A percentile compares a stretch with the other conserved stretches of the same genome.
phyloP scores from a whole-genome alignment of 139 green algal genomes.

The Spirogloea muscicola region DNA sequence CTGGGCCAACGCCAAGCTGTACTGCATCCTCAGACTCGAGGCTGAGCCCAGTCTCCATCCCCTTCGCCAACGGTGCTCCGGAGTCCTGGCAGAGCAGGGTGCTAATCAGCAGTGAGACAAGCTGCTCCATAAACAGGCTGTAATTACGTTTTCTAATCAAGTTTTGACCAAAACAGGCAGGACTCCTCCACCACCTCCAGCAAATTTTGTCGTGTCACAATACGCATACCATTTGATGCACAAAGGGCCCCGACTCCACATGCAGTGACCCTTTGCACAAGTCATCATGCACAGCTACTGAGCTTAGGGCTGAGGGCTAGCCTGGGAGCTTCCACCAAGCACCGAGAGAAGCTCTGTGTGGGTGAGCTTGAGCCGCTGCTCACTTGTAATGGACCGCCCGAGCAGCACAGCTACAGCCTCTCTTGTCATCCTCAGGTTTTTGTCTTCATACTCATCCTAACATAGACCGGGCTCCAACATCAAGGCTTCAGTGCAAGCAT shows the following conservation, averaged over 20 bases:
- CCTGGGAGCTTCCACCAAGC: background rate
- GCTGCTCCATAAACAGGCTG: no score
- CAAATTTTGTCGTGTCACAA: background rate
- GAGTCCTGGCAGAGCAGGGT: no score
- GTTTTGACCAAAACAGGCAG: background rate
- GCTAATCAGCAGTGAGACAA: no score
- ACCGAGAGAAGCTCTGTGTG: slow-evolving; percentile 12
- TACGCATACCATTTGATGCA: background rate
- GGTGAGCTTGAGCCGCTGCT: slow-evolving; percentile 22
- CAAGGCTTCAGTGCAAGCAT: background rate
- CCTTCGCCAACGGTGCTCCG: no score
- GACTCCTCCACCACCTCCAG: background rate
- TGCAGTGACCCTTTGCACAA: background rate
- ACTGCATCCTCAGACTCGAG: no score
- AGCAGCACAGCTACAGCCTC: slow-evolving; percentile 12
- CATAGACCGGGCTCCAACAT: background rate
- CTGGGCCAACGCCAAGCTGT: no score
- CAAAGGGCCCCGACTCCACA: background rate
- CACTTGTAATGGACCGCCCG: background rate
- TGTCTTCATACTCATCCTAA: slow-evolving; percentile 21
- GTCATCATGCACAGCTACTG: background rate
- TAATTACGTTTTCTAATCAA: no score
- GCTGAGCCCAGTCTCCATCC: no score
- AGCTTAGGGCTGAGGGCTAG: background rate
- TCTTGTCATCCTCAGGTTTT: slow-evolving; percentile 4